Evolutionary conservation across 179 eudicot genomes (phyloP), one percentile per base, ranked within the genome.

Genomic region (Heliamphora pulchella): DNA sequence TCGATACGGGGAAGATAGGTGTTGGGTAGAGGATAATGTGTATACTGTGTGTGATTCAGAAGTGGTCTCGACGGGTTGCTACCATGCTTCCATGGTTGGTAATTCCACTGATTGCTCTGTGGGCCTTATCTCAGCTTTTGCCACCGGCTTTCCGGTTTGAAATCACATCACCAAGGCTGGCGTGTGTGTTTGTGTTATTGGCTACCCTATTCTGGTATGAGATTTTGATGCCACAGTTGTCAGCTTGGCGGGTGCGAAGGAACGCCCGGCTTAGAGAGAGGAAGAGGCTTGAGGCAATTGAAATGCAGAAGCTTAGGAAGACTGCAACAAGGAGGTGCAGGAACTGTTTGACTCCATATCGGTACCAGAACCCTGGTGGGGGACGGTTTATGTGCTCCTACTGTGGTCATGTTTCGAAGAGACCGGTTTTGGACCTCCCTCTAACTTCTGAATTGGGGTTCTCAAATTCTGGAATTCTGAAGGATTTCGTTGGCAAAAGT

Each of bases 21-120:
- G 83, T 18, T 74, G 73, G 85, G 47, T 79, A 73, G 87, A 88
- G 94, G 91, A 94, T 92, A 95, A 95, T 95, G 98, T 95, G 98
- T 90, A 91, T 93, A 92, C 92, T 95, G 84, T 95, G 98, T 76
- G 97, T 90, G 87, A 92, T 95, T 87, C 98, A 94, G 89, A 94
- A 91, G 93, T 95, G 98, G 98, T 94, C 98, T 81, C 92, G 98
- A 80, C 88, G 92, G 87, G 89, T 94, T 86, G 98, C 98, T 83
- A 95, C 98, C 83, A 93, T 95, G 98, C 90, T 95, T 86, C 98
- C 98, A 79, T 95, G 98, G 98, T 84, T 95, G 84, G 98, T 95
- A 47, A 89, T 95, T 70, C 98, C 98, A 74, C 91, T 95, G 81
- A 95, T 95, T 81, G 97, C 92, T 79, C 85, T 95, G 43, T 95